Base-by-base conservation (phyloP, 805 yeast species). In the Candida montana region DNA sequence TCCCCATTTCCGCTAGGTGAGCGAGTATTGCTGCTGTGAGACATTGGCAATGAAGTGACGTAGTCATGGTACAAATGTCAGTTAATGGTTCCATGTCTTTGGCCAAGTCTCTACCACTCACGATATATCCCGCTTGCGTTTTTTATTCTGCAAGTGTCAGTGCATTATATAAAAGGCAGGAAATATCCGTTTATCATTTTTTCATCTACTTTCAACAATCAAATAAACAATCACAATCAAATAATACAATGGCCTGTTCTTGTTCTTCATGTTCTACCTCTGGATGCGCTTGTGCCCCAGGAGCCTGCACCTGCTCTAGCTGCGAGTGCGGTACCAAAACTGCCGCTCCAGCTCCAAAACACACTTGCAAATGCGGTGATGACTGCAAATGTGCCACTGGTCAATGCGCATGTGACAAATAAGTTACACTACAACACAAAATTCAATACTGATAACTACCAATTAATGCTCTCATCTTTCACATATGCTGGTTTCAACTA, bases 271-370 rank as follows among this genome's bases (percentile, higher is more conserved):
- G 41, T 16, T 37, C 45, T n/a, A 28, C 41, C 9, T 33, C 41
- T 15, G 41, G 35, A 11, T 41, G 45, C 20, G 12, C 45, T 18
- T 41, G 45, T 30, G 41, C 45, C 16, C 39, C 45, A 33, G 35
- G 33, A 16, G 19, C 37, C 19, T 41, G 45, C 31, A n/a, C 29
- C 3, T 41, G 45, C 33, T 12, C 28, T 5, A 15, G 35, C 12
- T 41, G 44, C 28, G 21, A 33, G 18, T 41, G 45, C 17, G 41
- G 45, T 24, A 13, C 40, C 29, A 26, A 26, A 26, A 26, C 29
- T 26, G 29, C 29, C 11, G 29, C 29, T 28, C 19, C 44, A 35
- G 35, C 35, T 20, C 40, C 30, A 33, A 28, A 31, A 31, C 18
- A 21, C 29, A 19, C 20, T 12, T 39, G 42, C 26, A 33, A 33